Evolutionary conservation across 257 asterid genomes (phyloP).

Genomic region (Cordia subcordata): DNA sequence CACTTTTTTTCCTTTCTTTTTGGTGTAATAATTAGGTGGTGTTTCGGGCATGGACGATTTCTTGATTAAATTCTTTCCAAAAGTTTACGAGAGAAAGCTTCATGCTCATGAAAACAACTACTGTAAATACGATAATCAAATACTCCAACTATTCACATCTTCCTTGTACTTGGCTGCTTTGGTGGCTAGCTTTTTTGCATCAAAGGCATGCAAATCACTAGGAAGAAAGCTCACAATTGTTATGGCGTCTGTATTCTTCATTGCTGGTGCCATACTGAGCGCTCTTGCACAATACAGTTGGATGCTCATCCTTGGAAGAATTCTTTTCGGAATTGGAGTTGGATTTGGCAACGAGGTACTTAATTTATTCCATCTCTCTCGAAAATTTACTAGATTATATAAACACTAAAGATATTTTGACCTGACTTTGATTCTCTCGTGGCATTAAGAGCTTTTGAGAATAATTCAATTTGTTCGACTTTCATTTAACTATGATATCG

Average conservation of each 20-base stretch:
- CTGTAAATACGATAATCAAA: slow-evolving; percentile 72
- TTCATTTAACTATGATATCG: slow-evolving; percentile 57
- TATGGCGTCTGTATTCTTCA: slow-evolving; percentile 47
- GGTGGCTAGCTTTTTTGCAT: slow-evolving; percentile 60
- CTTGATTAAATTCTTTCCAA: no score
- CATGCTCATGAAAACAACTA: no score
- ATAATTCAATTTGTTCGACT: slow-evolving; percentile 53
- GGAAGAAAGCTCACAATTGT: slow-evolving; percentile 67
- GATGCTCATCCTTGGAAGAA: no score
- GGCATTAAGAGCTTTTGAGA: slow-evolving; percentile 70
- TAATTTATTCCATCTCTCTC: slow-evolving; percentile 23
- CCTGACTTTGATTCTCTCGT: slow-evolving; percentile 47
- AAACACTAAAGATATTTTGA: neutral
- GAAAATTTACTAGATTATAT: slow-evolving; percentile 38
- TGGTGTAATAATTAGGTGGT: no score
- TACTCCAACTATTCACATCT: slow-evolving; percentile 80
- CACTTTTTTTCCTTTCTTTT: no score
- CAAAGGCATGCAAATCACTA: slow-evolving; percentile 8
- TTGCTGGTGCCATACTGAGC: slow-evolving; percentile 46
- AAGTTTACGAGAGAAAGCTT: no score
- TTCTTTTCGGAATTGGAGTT: no score
- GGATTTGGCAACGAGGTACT: slow-evolving; percentile 93
- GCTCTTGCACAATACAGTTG: slow-evolving; percentile 53
- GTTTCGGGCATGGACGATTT: no score
- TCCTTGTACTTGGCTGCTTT: slow-evolving; percentile 72